Base-by-base conservation (phyloP, 139 green algal species). In the Ulvella scutata region DNA sequence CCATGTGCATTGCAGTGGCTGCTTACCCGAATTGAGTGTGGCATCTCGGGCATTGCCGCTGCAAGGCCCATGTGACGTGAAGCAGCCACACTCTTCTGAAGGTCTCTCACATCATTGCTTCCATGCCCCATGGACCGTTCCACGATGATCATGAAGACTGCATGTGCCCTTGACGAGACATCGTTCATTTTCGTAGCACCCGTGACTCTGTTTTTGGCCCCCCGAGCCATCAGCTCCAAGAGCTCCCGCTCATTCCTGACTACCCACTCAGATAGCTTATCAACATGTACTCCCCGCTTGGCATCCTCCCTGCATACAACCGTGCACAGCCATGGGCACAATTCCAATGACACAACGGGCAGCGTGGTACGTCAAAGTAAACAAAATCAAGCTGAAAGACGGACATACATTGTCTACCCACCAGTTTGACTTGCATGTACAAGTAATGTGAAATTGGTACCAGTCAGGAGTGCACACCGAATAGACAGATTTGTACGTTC, bases 181-280 rank as follows among this genome's bases (percentile, higher is more conserved):
- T 98, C 90, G 81, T 98, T 98, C 75, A 97, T 87, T 77, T 92
- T 93, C 51, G 92, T 98, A 33, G 92, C 83, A 4, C 93, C 93
- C 3, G 88, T 96, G 3, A 90, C 82, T 4, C 93, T 84, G 83
- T 90, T 85, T 10, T 79, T 37, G 23, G 90, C 88, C 17, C 93
- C 92, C 2, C 83, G 74, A 79, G 89, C 82, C 88, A 98, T 96
- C 10, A 98, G 83, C 20, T 83, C 83, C 61, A 95, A 94, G 13
- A 97, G 89, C 84, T 96, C 90, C 1, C 36, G 75, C 0, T 90
- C 86, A 1, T 80, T 87, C 37, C 92, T 81, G 62, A 98, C 93
- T 37, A 97, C 93, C 93, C 93, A 97, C 81, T 97, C 93, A 7
- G 85, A 93, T 44, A 97, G 83, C 2, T 92, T 89, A 39, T 97